Base-by-base conservation (phyloP, 2,329 filamentous ascomycete species). In the Venturia carpophila region DNA sequence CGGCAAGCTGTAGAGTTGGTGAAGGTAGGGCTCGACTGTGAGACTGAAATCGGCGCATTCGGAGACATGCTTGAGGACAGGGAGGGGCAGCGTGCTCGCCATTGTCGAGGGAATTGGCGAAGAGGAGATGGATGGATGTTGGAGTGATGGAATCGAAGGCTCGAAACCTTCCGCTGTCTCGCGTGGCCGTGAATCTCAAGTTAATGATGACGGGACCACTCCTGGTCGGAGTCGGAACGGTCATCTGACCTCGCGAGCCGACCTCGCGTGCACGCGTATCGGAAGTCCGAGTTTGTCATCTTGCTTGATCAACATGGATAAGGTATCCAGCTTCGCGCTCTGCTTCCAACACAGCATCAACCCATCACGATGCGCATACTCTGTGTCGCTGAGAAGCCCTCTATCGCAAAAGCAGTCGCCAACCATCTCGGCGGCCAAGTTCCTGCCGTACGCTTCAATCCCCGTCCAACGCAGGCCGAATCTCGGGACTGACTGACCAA, bases 371-470 rank as follows among this genome's bases (percentile, higher is more conserved):
- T 63, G 34, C 64, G 64, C 70, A 85, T 91, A 66, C 79, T 92
- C 64, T 92, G 89, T 73, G 88, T 92, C 69, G 89, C 89, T 67
- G 89, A 92, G 76, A 92, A 99, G 82, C 92, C 92, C 43, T 96
- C 93, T 52, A 97, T 99, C 68, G 91, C 94, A 66, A 97, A 94
- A 77, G 92, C 93, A 45, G 93, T 99, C 62, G 91, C 94, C 47
- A 85, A 87, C 66, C 93, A 97, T 79, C 83, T 99, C 37, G 90
- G 89, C 41, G 93, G 94, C 62, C 81, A 87, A 66, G 83, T 85
- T 74, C 87, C 85, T 64, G 91, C 95, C 77, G 87, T 78, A 63
- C 17, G 43, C 34, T 55, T 39, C 42, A 21, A 11, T 24, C 15
- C 15, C 21, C 24, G 2, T 39, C 52, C 4, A 21, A 58, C 9